A percentile compares a stretch with the other conserved stretches of the same genome.
These are phyloP conservation scores for Pyrenochaeta sp. DNA, from an alignment of 2,329 filamentous ascomycete genomes.

Conservation along the genomic window DNA sequence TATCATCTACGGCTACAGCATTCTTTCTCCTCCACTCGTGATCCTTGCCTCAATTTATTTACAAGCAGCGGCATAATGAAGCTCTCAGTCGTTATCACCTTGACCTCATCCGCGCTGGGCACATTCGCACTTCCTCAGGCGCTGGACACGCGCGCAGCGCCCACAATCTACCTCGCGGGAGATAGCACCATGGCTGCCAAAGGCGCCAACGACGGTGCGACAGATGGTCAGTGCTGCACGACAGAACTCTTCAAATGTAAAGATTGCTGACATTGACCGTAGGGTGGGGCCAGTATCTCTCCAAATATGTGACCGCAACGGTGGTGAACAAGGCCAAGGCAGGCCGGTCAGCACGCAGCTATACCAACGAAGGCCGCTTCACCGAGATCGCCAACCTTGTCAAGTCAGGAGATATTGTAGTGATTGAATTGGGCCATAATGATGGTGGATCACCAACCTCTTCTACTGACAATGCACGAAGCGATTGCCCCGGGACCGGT, in stretches of 20 bases:
- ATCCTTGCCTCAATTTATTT: not conserved
- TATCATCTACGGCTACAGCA: not conserved
- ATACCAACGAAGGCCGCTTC: conserved; percentile 2
- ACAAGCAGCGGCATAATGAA: not conserved
- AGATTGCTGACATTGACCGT: not conserved
- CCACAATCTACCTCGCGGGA: conserved; percentile 1
- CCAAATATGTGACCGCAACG: not conserved
- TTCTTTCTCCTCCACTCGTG: not conserved
- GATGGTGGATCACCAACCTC: not conserved
- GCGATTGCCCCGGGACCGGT: conserved; percentile 4
- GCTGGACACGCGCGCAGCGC: not conserved
- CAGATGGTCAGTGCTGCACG: conserved; percentile 2
- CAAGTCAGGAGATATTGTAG: conserved; percentile 5
- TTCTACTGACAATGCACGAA: conserved; percentile 1
- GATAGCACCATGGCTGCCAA: conserved; percentile 6
- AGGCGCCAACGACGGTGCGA: conserved; percentile 1
- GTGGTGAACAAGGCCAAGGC: conserved; percentile 1
- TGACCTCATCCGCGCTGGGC: not conserved
- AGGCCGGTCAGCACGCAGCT: conserved; percentile 3
- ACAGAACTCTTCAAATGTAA: not conserved
- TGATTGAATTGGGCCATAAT: conserved; percentile 3
- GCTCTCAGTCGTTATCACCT: not conserved
- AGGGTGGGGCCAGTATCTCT: not conserved
- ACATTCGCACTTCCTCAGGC: not conserved
- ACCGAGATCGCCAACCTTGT: not conserved